Evolutionary conservation across 306 rosid genomes (phyloP), one percentile per base, ranked within the genome.

Genomic region (Crataegus laevigata): DNA sequence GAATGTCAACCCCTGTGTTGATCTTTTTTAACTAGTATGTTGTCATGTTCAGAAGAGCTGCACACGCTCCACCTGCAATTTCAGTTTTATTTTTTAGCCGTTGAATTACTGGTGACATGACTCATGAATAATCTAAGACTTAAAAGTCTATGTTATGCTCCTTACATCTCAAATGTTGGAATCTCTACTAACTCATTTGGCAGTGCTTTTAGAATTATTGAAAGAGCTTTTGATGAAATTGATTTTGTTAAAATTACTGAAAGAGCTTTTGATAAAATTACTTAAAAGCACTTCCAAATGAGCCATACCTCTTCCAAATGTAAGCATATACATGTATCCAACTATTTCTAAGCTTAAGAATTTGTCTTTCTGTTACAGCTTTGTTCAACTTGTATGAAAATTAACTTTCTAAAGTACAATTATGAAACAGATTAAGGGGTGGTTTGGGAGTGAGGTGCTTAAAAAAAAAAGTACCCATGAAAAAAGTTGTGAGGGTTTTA

Each of bases 221-320:
- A n/a, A n/a, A n/a, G n/a, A n/a, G n/a, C n/a, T n/a, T n/a, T n/a
- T n/a, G n/a, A n/a, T n/a, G n/a, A n/a, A n/a, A n/a, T n/a, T n/a
- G n/a, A n/a, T n/a, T n/a, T n/a, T n/a, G n/a, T n/a, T n/a, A n/a
- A n/a, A n/a, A n/a, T n/a, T n/a, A n/a, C n/a, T n/a, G n/a, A n/a
- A n/a, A n/a, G n/a, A n/a, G n/a, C n/a, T n/a, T n/a, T n/a, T n/a
- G n/a, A n/a, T n/a, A n/a, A n/a, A n/a, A n/a, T n/a, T n/a, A n/a
- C n/a, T n/a, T n/a, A n/a, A n/a, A n/a, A n/a, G n/a, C n/a, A n/a
- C n/a, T n/a, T n/a, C n/a, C n/a, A n/a, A n/a, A n/a, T n/a, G n/a
- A n/a, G n/a, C n/a, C n/a, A n/a, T n/a, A 72, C 93, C 86, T 14
- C 96, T 94, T 68, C 92, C 98, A 75, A 92, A 94, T 78, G 99